phyloP scores from a whole-genome alignment of 768 basidiomycete species.

The Lyophyllum decastes region DNA sequence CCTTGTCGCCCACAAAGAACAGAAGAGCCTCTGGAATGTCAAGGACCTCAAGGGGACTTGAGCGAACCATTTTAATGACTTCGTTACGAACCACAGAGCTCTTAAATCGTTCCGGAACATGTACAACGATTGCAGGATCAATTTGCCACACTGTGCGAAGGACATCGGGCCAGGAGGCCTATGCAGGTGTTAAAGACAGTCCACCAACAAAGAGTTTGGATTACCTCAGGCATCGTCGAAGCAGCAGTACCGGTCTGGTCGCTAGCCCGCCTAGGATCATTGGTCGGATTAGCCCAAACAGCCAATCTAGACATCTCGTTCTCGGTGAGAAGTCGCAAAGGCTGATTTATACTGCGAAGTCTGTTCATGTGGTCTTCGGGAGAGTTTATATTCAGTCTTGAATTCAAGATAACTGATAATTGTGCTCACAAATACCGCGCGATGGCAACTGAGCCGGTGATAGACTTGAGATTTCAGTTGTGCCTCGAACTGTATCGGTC shows the following conservation, averaged over 20 bases:
- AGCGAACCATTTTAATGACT: conserved; percentile 72
- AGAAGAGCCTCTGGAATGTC: conserved; percentile 80
- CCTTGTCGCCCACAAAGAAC: conserved; percentile 74
- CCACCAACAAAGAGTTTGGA: conserved; percentile 10
- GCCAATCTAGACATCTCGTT: conserved; percentile 85
- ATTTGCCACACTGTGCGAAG: conserved; percentile 80
- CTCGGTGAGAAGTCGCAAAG: conserved; percentile 84
- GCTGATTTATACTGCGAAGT: conserved; percentile 68
- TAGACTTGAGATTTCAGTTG: conserved; percentile 61
- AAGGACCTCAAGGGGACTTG: conserved; percentile 67
- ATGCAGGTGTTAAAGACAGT: background rate
- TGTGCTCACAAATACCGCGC: conserved; percentile 41
- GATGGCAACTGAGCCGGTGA: conserved; percentile 48
- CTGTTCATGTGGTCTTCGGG: conserved; percentile 54
- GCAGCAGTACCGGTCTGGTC: conserved; percentile 58
- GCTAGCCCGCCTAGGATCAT: conserved; percentile 67
- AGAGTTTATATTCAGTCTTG: background rate
- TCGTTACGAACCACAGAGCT: conserved; percentile 63
- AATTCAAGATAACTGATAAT: background rate
- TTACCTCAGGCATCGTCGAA: conserved; percentile 63
- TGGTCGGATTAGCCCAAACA: conserved; percentile 90
- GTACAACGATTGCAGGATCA: conserved; percentile 79
- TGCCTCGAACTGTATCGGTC: conserved; percentile 67
- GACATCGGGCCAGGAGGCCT: conserved; percentile 69
- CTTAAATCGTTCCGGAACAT: conserved; percentile 90